Percentiles rank a stretch among this genome's conserved stretches.
Evolutionary conservation across 1,139 yeast species (phyloP).

Genomic region (Meyerozyma guilliermondii): DNA sequence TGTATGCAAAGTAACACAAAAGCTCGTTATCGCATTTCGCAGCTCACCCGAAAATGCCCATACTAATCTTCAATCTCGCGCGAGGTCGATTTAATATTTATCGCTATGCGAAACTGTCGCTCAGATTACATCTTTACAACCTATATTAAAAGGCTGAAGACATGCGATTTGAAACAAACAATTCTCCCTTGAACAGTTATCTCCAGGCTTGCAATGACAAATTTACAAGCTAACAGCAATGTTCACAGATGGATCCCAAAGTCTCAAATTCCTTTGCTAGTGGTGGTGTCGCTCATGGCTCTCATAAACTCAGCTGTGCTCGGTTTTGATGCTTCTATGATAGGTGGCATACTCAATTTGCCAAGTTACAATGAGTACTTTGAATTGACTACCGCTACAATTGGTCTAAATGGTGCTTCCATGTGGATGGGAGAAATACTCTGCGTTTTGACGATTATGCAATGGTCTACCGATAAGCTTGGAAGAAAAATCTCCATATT

Average conservation of each 20-base stretch:
- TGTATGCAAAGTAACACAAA: too few species aligned
- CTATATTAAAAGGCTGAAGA: neutral
- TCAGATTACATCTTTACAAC: neutral
- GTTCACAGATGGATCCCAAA: neutral
- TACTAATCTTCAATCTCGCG: neutral
- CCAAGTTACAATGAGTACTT: constrained; percentile 10
- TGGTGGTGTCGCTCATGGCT: constrained; percentile 8
- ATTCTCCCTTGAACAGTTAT: neutral
- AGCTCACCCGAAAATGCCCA: neutral
- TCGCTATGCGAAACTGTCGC: neutral
- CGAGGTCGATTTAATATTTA: neutral
- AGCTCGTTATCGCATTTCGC: neutral
- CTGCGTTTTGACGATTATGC: constrained; percentile 7
- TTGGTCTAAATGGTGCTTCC: constrained; percentile 12
- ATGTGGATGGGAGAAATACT: constrained; percentile 12
- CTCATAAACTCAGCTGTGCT: constrained; percentile 10
- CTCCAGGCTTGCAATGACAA: neutral
- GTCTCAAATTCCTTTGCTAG: neutral
- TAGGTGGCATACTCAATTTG: constrained; percentile 12
- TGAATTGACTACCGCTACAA: constrained; percentile 10
- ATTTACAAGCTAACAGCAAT: neutral
- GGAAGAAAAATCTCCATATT: constrained; percentile 12
- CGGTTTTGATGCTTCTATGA: constrained; percentile 12
- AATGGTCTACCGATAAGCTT: constrained; percentile 8
- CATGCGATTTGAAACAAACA: neutral